A percentile compares a stretch with the other conserved stretches of the same genome.
Conservation (phyloP, 148 eudicot species). For the Heliamphora exappendiculata region DNA sequence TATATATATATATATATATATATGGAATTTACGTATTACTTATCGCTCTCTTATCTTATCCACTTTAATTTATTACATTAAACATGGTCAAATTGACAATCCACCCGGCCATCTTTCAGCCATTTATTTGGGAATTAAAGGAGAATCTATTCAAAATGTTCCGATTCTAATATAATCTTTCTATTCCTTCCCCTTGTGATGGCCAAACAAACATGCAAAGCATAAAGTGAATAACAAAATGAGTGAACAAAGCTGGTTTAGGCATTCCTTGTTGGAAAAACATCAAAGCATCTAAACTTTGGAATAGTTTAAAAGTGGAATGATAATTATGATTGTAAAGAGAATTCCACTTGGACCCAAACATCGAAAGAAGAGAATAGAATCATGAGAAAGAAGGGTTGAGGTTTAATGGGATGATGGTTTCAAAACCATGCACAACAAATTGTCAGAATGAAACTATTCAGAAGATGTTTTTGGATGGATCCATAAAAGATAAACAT, state of each 20-base stretch:
- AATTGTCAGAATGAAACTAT: no score
- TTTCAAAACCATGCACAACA: no score
- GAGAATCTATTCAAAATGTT: no score
- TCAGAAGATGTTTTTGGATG: no score
- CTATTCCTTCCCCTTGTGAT: neutral
- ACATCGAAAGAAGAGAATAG: slow-evolving; percentile 16
- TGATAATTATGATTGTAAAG: neutral
- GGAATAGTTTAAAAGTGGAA: slow-evolving; percentile 4
- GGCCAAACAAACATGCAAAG: neutral
- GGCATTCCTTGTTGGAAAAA: neutral
- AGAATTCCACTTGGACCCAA: slow-evolving; percentile 1
- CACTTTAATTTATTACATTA: no score
- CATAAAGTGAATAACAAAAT: neutral
- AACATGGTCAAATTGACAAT: neutral
- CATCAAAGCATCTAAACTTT: slow-evolving; percentile 12
- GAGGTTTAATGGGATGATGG: no score
- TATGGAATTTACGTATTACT: no score
- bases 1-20: no score
- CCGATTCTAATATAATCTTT: neutral
- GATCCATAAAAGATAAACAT: no score
- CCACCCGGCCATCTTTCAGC: neutral
- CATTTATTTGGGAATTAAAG: no score
- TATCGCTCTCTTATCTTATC: no score
- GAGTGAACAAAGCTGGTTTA: neutral
- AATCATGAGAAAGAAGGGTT: slow-evolving; percentile 17